Evolutionary conservation across 352 stramenopile species (phyloP), one percentile per base, ranked within the genome.

Genomic region (Phytopythium montanum): DNA sequence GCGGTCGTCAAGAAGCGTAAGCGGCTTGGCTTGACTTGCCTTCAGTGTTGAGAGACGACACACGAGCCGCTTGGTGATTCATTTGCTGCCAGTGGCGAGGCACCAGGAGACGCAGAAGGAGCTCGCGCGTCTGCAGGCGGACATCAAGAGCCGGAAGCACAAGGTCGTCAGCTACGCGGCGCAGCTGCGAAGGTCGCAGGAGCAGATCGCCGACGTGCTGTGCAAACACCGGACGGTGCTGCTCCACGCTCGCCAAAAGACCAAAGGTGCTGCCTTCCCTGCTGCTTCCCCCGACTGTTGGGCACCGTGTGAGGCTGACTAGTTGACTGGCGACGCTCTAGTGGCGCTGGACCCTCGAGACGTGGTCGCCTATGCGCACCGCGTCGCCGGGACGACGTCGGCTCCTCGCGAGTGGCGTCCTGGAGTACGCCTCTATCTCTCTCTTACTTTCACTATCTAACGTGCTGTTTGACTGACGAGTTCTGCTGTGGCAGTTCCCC

Each of bases 361-460:
- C 16, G 66, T 94, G 25, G 77, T 94, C 16, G 82, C 85, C 26
- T 94, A 94, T 65, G 82, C 85, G 41, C 85, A 94, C 46, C 79
- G 81, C 29, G 91, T 94, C 69, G 81, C 82, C 0, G 79, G 82
- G 28, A 92, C 85, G 41, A 92, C 85, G 25, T 88, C 79, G 8
- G 85, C 85, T 0, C 79, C 82, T 4, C 75, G 77, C 55, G 75
- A 91, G 38, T 94, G 85, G 85, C 77, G 82, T 38, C 85, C 85
- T 56, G 82, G 82, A 7, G 85, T 94, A 79, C 51, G 70, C 73
- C n/a, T 5, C 5, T 50, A 18, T 14, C 44, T 19, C 6, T 41
- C 10, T 19, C 36, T 2, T 14, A 42, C 14, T 1, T 5, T 42
- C 8, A 1, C 36, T 4, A 4, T 12, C 31, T 12, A 8, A 38